phyloP scores from a whole-genome alignment of 176 grass and related monocot species.

The Alopecurus myosuroides region DNA sequence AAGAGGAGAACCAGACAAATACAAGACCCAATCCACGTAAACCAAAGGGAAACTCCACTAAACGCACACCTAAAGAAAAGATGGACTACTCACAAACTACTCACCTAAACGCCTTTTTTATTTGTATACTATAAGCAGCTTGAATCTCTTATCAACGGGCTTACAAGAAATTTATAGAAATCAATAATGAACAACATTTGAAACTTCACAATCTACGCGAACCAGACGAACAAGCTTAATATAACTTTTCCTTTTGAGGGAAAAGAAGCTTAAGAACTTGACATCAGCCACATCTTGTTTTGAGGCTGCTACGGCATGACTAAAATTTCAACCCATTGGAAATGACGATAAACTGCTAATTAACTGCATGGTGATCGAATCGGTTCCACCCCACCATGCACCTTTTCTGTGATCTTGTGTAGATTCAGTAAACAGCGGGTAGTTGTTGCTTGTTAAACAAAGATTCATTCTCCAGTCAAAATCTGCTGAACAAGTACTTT shows the following conservation, averaged over 20 bases:
- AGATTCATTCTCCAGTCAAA: slow-evolving; percentile 23
- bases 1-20: too few species aligned
- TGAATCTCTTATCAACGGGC: too few species aligned
- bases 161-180: too few species aligned
- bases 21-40: too few species aligned
- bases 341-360: not conserved
- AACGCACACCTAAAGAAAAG: too few species aligned
- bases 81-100: too few species aligned
- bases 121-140: too few species aligned
- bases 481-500: not conserved
- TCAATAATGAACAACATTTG: too few species aligned
- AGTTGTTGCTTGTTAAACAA: slow-evolving; percentile 22
- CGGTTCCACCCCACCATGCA: not conserved
- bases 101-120: too few species aligned
- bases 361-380: not conserved
- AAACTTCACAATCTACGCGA: not conserved
- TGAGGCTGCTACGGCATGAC: not conserved
- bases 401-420: slow-evolving; percentile 13
- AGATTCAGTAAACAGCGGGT: slow-evolving; percentile 24
- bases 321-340: not conserved
- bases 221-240: not conserved
- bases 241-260: too few species aligned
- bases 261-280: not conserved
- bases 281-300: not conserved
- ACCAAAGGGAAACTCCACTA: too few species aligned